Base-by-base conservation (phyloP, 176 grass and related monocot genomes). In the Avena eriantha region DNA sequence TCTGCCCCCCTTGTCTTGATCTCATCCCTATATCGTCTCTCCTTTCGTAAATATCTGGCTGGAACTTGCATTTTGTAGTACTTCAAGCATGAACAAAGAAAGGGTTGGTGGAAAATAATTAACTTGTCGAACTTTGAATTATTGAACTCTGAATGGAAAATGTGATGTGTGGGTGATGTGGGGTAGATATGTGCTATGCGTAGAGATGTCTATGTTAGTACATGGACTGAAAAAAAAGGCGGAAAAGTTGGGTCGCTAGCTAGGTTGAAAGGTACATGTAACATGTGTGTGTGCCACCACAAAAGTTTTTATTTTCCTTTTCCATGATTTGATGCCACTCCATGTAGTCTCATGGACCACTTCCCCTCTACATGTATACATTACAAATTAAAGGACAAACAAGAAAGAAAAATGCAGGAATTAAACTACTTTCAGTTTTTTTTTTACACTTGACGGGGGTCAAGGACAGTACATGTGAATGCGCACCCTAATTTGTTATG, bases 321-420 rank as follows among this genome's bases (percentile, higher is more conserved):
- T 72, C 61, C 61, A 78, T 82, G 83, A 86, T 77, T 8, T 70
- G 39, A 86, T 82, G 41, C 41, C 60, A 78, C 78, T 77, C 26
- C 78, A 51, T 50, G 35, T 90, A 82, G 83, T 31, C 46, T 34
- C 72, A 61, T 70, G 78, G 83, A 86, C 83, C 78, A 90, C 78
- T 60, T 73, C 68, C 10, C 54, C 18, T 56, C 18, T 17, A 21
- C 54, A 56, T 56, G 54, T 21, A 56, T 19, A 56, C 24, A 10
- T 18, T 81, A 9, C 45, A 64, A 61, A 36, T 24, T 15, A 79
- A 43, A 83, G 13, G 10, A 18, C 67, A 55, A 46, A 47, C 8
- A 29, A 76, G 10, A 59, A 21, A 76, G 57, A 26, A 35, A 34
- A 74, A 80, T 65, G 10, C 22, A 47, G 17, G 3, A 18, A 47